phyloP scores from a whole-genome alignment of 257 asterid species.

The Plantago major region DNA sequence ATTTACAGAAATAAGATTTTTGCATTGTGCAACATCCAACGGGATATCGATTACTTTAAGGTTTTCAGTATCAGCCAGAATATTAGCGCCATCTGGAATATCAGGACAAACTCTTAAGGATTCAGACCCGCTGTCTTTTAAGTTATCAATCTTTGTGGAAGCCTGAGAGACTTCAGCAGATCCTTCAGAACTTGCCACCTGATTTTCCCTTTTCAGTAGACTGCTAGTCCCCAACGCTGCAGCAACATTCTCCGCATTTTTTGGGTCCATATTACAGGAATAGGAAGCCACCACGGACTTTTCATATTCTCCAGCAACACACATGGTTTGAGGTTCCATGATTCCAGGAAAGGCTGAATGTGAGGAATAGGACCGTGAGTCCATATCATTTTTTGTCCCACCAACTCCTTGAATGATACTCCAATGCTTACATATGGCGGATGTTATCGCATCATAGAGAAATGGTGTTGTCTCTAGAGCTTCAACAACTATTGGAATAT shows the following conservation, averaged over 20 bases:
- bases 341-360: too few relatives aligned
- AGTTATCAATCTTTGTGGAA: conserved; percentile 28
- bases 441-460: conserved; percentile 39
- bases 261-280: conserved; percentile 37
- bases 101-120: conserved; percentile 30
- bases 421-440: conserved; percentile 51
- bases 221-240: conserved; percentile 30
- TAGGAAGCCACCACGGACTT: conserved; percentile 27
- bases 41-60: conserved; percentile 18
- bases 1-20: conserved; percentile 25
- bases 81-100: conserved; percentile 31
- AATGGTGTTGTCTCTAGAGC: conserved; percentile 49
- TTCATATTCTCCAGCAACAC: conserved; percentile 30
- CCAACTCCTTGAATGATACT: conserved; percentile 41
- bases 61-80: conserved; percentile 25
- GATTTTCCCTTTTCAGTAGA: conserved; percentile 39
- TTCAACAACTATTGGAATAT: conserved; percentile 53
- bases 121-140: conserved; percentile 23
- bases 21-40: conserved; percentile 29
- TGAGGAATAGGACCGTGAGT: conserved; percentile 26
- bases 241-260: conserved; percentile 29
- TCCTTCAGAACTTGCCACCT: conserved; percentile 65
- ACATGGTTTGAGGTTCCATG: conserved; percentile 15
- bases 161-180: conserved; percentile 66
- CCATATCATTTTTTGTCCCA: conserved; percentile 42